Evolutionary conservation across 352 stramenopile genomes (phyloP).

Genomic region (Aphanomyces astaci): DNA sequence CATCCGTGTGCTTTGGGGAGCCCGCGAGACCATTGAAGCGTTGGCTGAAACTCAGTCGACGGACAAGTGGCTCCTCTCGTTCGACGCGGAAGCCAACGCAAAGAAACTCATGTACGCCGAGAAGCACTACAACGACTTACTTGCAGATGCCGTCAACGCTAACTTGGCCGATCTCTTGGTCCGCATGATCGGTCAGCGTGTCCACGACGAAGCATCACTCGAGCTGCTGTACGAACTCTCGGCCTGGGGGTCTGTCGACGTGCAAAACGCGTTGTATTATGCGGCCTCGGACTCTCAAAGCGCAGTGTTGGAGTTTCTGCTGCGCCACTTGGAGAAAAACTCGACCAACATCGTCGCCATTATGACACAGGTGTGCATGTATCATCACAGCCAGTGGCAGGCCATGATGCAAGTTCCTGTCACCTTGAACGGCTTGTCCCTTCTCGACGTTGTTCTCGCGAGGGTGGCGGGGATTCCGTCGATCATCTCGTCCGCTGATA

Average conservation of each 20-base stretch:
- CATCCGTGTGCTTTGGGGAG: background rate
- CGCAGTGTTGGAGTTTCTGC: slow-evolving; percentile 1
- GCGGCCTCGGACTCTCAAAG: background rate
- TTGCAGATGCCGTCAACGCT: slow-evolving; percentile 3
- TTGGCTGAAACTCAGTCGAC: background rate
- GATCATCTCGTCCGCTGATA: background rate
- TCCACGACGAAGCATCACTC: background rate
- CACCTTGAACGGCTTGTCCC: background rate
- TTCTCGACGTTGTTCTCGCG: background rate
- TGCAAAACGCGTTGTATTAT: slow-evolving; percentile 19
- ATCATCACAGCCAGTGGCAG: slow-evolving; percentile 17
- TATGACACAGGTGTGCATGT: slow-evolving; percentile 8
- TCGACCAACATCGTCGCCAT: background rate
- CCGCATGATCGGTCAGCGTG: background rate
- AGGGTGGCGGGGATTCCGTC: background rate
- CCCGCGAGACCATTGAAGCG: background rate
- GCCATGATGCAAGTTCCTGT: slow-evolving; percentile 1
- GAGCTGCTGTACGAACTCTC: slow-evolving; percentile 9
- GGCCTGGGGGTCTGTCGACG: slow-evolving; percentile 1
- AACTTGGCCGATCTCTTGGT: slow-evolving; percentile 12
- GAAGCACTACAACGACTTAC: background rate
- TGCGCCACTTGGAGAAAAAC: background rate
- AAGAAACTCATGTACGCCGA: slow-evolving; percentile 8
- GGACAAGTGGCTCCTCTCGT: slow-evolving; percentile 7
- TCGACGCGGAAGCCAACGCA: background rate